Evolutionary conservation across 2,329 filamentous ascomycete genomes (phyloP).

Genomic region (Alternaria triticina): DNA sequence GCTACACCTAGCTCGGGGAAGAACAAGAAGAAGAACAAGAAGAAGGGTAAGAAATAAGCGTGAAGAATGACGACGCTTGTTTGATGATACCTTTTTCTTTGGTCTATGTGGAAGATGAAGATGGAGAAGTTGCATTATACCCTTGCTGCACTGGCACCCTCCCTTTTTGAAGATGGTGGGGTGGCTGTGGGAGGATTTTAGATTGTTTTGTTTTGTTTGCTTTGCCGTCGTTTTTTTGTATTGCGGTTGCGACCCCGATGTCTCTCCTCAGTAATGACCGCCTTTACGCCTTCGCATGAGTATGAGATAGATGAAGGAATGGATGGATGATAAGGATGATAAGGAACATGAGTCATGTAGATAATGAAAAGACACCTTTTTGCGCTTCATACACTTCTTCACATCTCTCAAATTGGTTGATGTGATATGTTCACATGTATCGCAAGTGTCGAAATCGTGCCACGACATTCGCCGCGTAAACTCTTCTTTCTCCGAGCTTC

Average conservation of each 20-base stretch:
- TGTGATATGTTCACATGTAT: not conserved
- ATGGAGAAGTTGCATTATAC: conserved; percentile 12
- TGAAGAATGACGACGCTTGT: not conserved
- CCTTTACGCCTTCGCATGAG: not conserved
- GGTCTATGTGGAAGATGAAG: not conserved
- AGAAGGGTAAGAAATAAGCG: conserved; percentile 26
- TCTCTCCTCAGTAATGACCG: not conserved
- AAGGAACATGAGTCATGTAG: not conserved
- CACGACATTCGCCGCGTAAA: not conserved
- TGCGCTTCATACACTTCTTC: not conserved
- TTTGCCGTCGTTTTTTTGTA: not conserved
- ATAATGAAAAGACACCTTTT: conserved; percentile 4
- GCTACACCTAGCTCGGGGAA: conserved; percentile 3
- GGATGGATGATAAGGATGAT: not conserved
- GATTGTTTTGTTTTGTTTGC: not conserved
- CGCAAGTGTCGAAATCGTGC: not conserved
- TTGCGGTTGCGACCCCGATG: not conserved
- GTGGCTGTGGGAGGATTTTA: conserved; percentile 6
- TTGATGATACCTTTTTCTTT: not conserved
- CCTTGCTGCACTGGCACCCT: conserved; percentile 6
- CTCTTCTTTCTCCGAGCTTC: not conserved
- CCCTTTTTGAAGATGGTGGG: not conserved
- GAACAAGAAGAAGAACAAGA: conserved; percentile 25
- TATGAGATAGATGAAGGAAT: not conserved
- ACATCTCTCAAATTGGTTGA: not conserved